These are phyloP conservation scores for Zanthoxylum bungeanum DNA, from an alignment of 345 rosid species.

Conservation along the genomic window DNA sequence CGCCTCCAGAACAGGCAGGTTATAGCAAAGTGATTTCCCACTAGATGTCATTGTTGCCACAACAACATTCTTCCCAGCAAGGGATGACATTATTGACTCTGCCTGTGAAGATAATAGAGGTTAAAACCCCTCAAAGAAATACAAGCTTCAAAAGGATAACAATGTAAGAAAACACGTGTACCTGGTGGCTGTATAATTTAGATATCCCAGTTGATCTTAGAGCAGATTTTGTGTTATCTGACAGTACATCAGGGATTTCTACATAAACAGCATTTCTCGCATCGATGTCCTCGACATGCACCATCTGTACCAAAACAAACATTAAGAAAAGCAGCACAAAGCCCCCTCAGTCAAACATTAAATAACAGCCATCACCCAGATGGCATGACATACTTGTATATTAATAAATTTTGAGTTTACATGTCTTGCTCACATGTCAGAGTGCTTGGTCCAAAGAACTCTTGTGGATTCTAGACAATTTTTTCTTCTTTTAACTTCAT, in stretches of 20 bases:
- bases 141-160: slow-evolving; percentile 9
- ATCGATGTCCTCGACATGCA: slow-evolving; percentile 67
- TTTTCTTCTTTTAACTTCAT: background rate
- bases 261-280: slow-evolving; percentile 54
- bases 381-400: background rate
- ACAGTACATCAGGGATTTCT: slow-evolving; percentile 58
- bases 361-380: slow-evolving; percentile 2
- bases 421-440: background rate
- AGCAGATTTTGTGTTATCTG: slow-evolving; percentile 56
- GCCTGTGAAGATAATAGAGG: slow-evolving; percentile 44
- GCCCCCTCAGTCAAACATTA: slow-evolving; percentile 1
- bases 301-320: slow-evolving; percentile 53
- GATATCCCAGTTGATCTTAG: slow-evolving; percentile 63
- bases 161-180: slow-evolving; percentile 23
- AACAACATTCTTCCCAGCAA: slow-evolving; percentile 72
- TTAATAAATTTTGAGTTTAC: background rate
- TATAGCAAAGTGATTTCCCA: slow-evolving; percentile 98
- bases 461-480: background rate
- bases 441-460: slow-evolving; percentile 10
- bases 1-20: slow-evolving; percentile 83
- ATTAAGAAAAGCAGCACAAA: slow-evolving; percentile 17
- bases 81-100: slow-evolving; percentile 73
- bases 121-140: slow-evolving; percentile 11
- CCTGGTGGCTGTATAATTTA: slow-evolving; percentile 89
- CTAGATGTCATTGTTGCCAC: slow-evolving; percentile 97